Conservation (phyloP, 176 grass and related monocot species). For the Poa pratensis region DNA sequence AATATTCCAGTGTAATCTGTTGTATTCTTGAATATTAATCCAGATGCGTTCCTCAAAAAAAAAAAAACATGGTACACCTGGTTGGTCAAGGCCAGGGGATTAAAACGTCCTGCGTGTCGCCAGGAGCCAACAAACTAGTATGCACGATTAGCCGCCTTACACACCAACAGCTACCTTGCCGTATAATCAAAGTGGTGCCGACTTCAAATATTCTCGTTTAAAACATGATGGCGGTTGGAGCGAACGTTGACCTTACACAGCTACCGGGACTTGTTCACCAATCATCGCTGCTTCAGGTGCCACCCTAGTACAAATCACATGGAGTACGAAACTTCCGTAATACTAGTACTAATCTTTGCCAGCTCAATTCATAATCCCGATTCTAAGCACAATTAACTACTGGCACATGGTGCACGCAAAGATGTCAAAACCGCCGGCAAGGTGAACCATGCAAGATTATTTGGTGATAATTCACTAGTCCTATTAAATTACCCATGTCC, state of each 20-base stretch:
- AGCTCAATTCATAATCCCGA: neutral
- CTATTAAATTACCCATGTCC: neutral
- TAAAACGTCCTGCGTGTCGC: neutral
- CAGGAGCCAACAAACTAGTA: neutral
- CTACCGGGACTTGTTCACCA: neutral
- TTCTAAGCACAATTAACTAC: neutral
- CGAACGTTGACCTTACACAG: constrained; percentile 29
- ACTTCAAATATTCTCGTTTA: constrained; percentile 16
- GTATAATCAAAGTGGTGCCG: neutral
- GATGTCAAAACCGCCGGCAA: constrained; percentile 18
- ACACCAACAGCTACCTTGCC: neutral
- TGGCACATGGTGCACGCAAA: neutral
- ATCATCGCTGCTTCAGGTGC: constrained; percentile 4
- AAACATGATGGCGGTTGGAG: constrained; percentile 21
- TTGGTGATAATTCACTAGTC: too few relatives aligned
- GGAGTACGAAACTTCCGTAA: neutral
- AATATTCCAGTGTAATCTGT: too few relatives aligned
- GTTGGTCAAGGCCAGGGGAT: constrained; percentile 16
- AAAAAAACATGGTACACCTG: neutral
- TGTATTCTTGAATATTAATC: too few relatives aligned
- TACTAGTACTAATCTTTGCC: neutral
- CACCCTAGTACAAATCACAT: too few relatives aligned
- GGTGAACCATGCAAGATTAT: too few relatives aligned
- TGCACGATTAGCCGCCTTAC: neutral
- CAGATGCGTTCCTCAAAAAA: too few relatives aligned